Base-by-base conservation (phyloP, 2,329 filamentous ascomycete genomes). In the Penicillium sp. region DNA sequence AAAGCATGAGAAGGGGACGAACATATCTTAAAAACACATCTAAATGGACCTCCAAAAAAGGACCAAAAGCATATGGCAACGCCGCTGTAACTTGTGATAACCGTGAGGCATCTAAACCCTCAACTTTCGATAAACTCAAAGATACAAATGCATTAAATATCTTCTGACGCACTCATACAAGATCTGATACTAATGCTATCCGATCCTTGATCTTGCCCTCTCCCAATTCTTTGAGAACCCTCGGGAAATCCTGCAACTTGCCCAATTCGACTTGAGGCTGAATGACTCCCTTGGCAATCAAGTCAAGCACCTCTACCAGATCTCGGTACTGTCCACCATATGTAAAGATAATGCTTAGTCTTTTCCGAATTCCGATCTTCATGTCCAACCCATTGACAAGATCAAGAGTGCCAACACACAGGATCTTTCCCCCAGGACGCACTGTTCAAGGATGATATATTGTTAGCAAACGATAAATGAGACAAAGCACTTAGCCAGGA, bases 331-430 rank as follows among this genome's bases (percentile, higher is more conserved):
- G 77, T 0, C 78, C 78, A 4, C 76, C 77, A 42, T 80, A 81
- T 9, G 74, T 75, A 29, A 79, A 79, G 3, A 78, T 75, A 33
- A 73, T 77, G 13, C 67, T 73, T 3, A 79, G 61, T 31, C 77
- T 62, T 62, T 79, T 79, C 19, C 77, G 65, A 7, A 77, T 78
- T 0, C 76, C 76, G 10, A 74, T 75, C 55, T 79, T 78, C 77
- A 79, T 79, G 39, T 78, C 69, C 10, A 79, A 55, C 0, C 72
- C 74, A 48, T 79, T 79, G 36, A 75, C 71, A 0, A 68, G 64
- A 47, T 77, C 68, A 0, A 78, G 63, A 5, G 73, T 78, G 1
- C 77, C 77, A 7, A 79, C 47, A 39, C 47, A 49, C 23, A 49
- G 23, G 17, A 49, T 49, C 33, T 49, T 49, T 2, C 47, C 47